Base-by-base conservation (phyloP, 139 green algal species). In the Coccomyxa sp. region DNA sequence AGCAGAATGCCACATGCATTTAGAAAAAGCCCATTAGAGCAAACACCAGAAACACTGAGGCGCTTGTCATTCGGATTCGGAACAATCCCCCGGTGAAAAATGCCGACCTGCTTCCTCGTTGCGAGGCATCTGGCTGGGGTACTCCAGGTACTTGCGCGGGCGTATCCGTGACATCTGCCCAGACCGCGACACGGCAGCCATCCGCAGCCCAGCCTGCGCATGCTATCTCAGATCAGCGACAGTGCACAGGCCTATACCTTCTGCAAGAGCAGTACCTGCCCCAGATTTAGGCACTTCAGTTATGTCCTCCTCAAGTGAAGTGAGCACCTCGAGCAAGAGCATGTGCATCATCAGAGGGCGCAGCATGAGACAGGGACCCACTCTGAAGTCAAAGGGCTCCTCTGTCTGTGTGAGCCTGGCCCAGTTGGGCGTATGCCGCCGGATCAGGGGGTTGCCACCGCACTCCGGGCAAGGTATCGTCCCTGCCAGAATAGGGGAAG, bases 381-480 rank as follows among this genome's bases (percentile, higher is more conserved):
- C 64, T 10, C 18, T 71, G 64, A 36, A 38, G 64, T 71, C 29
- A 36, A 71, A 71, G 64, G 78, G 50, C n/a, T 55, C 58, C 18
- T 80, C 55, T 64, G 86, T 33, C 14, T 55, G 68, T 22, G 83
- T 50, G 33, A 82, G 73, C 55, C 82, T 77, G 18, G 37, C 79
- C 72, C 81, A 85, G 70, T 88, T 79, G 35, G 85, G 82, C 12
- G 82, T 87, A 34, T 87, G 73, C 10, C 79, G 76, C 34, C 44
- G 39, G 35, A 88, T 64, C 14, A 40, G 44, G 27, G 79, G 79
- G 35, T 27, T 68, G 50, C 82, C 82, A 2, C 44, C 34, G 76
- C 85, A 89, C 33, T 71, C 35, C 37, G 82, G 76, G 76, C 85
- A 89, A 0, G 76, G 6, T 39, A 86, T 70, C 18, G 85, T 89